Base-by-base conservation (phyloP, 2,329 filamentous ascomycete species). In the Colletotrichum karsti region DNA sequence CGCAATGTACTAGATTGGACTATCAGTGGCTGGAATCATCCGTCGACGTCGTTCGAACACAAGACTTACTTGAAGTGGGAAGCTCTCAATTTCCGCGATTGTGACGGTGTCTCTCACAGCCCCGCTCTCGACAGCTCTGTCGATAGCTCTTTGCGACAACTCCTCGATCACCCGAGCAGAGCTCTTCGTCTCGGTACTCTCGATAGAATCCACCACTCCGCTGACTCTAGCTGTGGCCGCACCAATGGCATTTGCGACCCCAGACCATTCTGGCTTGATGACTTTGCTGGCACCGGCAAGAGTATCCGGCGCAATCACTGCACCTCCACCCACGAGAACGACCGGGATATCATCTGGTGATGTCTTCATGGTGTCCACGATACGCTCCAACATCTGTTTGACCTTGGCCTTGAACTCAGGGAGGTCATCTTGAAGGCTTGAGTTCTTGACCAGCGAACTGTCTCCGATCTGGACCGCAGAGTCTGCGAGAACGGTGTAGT, bases 231-330 rank as follows among this genome's bases (percentile, higher is more conserved):
- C 87, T 64, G 88, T 89, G 1, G 89, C 89, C 12, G 89, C 89
- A 3, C 89, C 89, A 13, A 91, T 88, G 0, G 89, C 89, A 72
- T 91, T 91, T 12, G 89, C 89, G 2, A 91, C 87, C 2, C 83
- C 84, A 2, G 87, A 85, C 81, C 83, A 89, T 46, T 83, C 77
- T 0, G 88, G 88, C 71, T 86, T 88, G 46, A 89, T 76, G 2
- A 90, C 86, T 33, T 77, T 80, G 70, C 85, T 87, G 10, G 88
- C 88, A 1, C 88, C 88, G 24, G 78, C 77, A 0, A 91, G 78
- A n/a, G 82, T 74, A 42, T 86, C 80, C 0, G 88, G 46, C 0
- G 46, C 46, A 30, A 51, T 51, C 26, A 51, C 46, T 0, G 46
- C 46, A 5, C 46, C 90, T 0, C 89, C 90, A 8, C 90, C 89